phyloP scores from a whole-genome alignment of 306 rosid species.

The Luffa acutangula region DNA sequence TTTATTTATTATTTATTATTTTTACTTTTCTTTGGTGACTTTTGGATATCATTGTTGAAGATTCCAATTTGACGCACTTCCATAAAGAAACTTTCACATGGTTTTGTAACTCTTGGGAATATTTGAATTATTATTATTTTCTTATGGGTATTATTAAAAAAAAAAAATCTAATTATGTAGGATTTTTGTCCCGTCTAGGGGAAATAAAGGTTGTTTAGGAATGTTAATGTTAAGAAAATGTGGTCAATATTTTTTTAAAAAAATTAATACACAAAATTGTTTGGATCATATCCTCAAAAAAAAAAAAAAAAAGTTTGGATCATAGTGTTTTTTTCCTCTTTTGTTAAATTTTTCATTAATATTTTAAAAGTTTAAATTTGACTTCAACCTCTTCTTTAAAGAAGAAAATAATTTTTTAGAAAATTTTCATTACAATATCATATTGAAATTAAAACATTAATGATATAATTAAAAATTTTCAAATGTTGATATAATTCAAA shows the following conservation, averaged over 20 bases:
- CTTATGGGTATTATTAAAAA: not conserved
- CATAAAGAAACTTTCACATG: not conserved
- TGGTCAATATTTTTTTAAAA: not conserved
- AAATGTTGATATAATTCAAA: too few relatives aligned
- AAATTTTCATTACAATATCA: too few relatives aligned
- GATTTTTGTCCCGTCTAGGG: not conserved
- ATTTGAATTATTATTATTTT: not conserved
- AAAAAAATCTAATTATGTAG: not conserved
- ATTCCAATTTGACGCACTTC: not conserved
- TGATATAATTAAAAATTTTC: too few relatives aligned
- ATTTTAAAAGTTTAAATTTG: too few relatives aligned
- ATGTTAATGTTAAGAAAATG: not conserved
- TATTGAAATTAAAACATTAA: too few relatives aligned
- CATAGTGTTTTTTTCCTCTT: too few relatives aligned
- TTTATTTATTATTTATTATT: too few relatives aligned
- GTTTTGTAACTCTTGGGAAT: not conserved
- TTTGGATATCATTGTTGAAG: not conserved
- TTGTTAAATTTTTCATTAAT: too few relatives aligned
- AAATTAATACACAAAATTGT: not conserved
- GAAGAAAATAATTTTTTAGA: too few relatives aligned
- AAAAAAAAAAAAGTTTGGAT: not conserved
- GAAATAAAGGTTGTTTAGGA: not conserved
- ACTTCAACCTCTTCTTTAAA: too few relatives aligned
- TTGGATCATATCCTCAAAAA: not conserved
- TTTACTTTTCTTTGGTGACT: not conserved